Percentiles rank a stretch among this genome's conserved stretches.
Conservation (phyloP, 768 basidiomycete genomes). For the Kondoa subrosea region DNA sequence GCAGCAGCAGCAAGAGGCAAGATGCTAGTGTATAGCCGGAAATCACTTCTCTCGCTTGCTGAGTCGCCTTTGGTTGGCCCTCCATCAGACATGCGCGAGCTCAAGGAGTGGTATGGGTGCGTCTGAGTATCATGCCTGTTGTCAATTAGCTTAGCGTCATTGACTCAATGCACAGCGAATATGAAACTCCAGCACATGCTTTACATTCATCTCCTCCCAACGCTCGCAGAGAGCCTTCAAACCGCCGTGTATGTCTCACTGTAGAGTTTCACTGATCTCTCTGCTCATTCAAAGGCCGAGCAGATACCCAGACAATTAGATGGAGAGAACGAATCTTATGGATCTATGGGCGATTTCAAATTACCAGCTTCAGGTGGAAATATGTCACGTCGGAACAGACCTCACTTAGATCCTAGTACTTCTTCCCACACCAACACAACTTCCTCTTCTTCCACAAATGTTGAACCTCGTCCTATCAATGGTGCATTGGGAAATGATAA, state of each 20-base stretch:
- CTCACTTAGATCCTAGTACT: too few relatives aligned
- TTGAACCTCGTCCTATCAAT: too few relatives aligned
- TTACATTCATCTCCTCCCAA: background rate
- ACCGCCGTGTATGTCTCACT: background rate
- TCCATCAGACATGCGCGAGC: background rate
- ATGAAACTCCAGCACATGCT: slow-evolving; percentile 1
- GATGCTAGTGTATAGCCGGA: background rate
- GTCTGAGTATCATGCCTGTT: too few relatives aligned
- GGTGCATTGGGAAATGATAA: too few relatives aligned
- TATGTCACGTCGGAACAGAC: too few relatives aligned
- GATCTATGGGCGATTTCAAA: slow-evolving; percentile 14
- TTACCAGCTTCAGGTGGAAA: too few relatives aligned
- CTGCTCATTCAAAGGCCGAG: too few relatives aligned
- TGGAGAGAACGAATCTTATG: background rate
- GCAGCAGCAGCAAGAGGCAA: too few relatives aligned
- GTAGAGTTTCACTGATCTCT: background rate
- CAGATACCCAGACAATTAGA: background rate
- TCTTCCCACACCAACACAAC: too few relatives aligned
- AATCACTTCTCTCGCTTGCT: background rate
- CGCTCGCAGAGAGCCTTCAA: background rate
- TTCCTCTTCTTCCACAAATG: too few relatives aligned
- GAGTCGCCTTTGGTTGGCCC: background rate
- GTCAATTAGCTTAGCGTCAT: too few relatives aligned
- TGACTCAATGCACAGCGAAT: background rate
- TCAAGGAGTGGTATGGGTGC: slow-evolving; percentile 5